Evolutionary conservation across 805 yeast genomes (phyloP).

Genomic region (Metschnikowia corniflorae): DNA sequence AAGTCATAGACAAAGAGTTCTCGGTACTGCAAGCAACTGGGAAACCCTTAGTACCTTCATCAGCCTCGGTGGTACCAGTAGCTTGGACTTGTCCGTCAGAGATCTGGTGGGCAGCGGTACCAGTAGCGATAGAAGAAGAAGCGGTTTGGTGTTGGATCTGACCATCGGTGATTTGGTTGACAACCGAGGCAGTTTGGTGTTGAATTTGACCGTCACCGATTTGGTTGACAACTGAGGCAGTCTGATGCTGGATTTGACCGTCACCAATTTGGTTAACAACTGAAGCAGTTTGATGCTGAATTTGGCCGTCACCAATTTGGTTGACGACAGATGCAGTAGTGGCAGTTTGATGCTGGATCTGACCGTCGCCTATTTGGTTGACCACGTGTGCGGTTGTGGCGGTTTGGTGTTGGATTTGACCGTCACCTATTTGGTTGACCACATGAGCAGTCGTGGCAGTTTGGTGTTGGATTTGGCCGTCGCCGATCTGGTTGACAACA

Average conservation of each 20-base stretch:
- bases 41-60: conserved; percentile 12
- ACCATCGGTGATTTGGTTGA: conserved; percentile 27
- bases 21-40: conserved; percentile 21
- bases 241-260: conserved; percentile 27
- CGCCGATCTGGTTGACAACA: conserved; percentile 21
- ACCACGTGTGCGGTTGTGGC: conserved; percentile 31
- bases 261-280: conserved; percentile 24
- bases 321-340: conserved; percentile 21
- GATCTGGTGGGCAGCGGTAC: conserved; percentile 19
- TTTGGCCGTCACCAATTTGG: conserved; percentile 19
- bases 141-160: conserved; percentile 25
- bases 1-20: conserved; percentile 50
- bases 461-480: conserved; percentile 16
- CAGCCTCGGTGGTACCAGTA: conserved; percentile 27
- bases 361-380: conserved; percentile 46
- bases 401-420: conserved; percentile 17
- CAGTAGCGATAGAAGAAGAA: conserved; percentile 9
- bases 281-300: conserved; percentile 19
- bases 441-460: conserved; percentile 12
- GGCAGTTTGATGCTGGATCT: conserved; percentile 39
- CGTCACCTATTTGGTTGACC: conserved; percentile 17
- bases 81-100: conserved; percentile 33
- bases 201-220: conserved; percentile 49
- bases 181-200: conserved; percentile 27
- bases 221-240: conserved; percentile 36